Base-by-base conservation (phyloP, 2,329 filamentous ascomycete genomes). In the Aspergillus sergii region DNA sequence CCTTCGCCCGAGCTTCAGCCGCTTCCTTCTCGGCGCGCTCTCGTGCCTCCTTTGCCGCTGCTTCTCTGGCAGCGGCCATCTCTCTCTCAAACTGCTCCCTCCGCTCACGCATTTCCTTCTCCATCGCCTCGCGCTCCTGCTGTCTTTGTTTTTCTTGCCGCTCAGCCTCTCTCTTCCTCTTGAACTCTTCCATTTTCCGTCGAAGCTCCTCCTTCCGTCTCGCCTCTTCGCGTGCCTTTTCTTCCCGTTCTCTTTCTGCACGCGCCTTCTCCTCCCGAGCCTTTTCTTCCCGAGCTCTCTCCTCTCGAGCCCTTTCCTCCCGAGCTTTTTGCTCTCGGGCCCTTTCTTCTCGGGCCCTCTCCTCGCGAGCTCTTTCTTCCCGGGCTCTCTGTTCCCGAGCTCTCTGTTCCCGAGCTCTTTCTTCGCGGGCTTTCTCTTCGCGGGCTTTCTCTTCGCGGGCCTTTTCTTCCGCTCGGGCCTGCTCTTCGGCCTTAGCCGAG, bases 71-170 rank as follows among this genome's bases (percentile, higher is more conserved):
- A 21, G 71, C 73, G n/a, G 74, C 74, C 68, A 76, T 75, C 57
- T 77, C 75, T 30, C 65, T 72, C 66, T 79, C 78, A 21, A 79
- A 70, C 60, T 79, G 77, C 65, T 79, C 77, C 48, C 75, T 76
- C 36, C 76, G 76, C 65, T 79, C 76, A 46, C 73, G 73, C 36
- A 78, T 66, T 59, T 79, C 76, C 45, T 73, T 73, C 63, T 80
- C 78, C 70, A 79, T 78, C 11, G 73, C 75, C 60, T 80, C 78
- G 28, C 76, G 74, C 60, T 80, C 78, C 1, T 75, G 73, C 59
- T 79, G 71, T 48, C 72, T 71, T 58, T 79, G 72, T 54, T 77
- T 76, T 62, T 80, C 78, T 54, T 75, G 72, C 56, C 73, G 69
- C 67, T 78, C 71, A 61, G 76, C 76, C 56, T 79, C 74, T 54